phyloP scores from a whole-genome alignment of 2,329 filamentous ascomycete genomes.

The Talaromyces sp. region DNA sequence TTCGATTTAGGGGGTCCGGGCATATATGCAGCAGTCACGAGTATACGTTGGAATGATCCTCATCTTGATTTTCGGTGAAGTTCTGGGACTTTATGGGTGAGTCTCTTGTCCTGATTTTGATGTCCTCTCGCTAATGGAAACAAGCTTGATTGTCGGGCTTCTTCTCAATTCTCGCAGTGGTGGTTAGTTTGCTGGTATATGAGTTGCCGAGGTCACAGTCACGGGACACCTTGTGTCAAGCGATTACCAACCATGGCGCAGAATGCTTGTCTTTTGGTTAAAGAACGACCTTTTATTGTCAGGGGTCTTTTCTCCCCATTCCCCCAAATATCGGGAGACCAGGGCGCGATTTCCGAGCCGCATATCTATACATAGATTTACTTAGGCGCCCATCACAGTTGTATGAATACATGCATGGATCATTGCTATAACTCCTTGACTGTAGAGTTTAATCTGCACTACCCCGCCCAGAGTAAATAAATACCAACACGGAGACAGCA shows the following conservation, averaged over 20 bases:
- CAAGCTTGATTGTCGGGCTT: conserved; percentile 79
- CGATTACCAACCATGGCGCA: background rate
- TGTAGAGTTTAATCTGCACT: background rate
- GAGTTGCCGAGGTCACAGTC: background rate
- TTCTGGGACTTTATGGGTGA: conserved; percentile 92
- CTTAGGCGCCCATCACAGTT: background rate
- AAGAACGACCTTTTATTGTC: background rate
- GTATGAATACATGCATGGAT: background rate
- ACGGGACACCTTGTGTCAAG: background rate
- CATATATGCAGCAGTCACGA: conserved; percentile 93
- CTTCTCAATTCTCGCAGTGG: conserved; percentile 75
- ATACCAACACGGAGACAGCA: background rate
- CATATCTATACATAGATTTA: background rate
- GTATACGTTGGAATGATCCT: conserved; percentile 98
- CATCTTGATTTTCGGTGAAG: conserved; percentile 97
- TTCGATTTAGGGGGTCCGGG: conserved; percentile 62
- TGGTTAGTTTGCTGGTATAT: conserved; percentile 2
- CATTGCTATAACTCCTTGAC: background rate
- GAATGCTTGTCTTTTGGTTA: background rate
- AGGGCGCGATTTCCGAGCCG: background rate
- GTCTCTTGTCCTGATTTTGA: conserved; percentile 23
- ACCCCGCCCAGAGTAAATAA: background rate
- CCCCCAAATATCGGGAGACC: background rate
- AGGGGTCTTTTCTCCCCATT: background rate
- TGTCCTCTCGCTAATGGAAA: conserved; percentile 1